Evolutionary conservation across 306 rosid genomes (phyloP).

Genomic region (Biancaea sappan): DNA sequence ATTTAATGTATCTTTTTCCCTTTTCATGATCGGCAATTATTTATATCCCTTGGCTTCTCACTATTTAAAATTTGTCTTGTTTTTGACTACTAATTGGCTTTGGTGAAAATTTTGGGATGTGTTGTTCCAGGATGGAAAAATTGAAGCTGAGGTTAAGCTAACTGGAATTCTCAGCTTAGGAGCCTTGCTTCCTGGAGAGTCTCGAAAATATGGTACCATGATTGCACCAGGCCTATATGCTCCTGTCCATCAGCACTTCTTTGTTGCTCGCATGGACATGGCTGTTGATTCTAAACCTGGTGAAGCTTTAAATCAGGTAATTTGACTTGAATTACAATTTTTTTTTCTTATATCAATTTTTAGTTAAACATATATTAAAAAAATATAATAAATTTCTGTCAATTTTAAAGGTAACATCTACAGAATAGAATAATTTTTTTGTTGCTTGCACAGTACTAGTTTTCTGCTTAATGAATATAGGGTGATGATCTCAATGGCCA

Average conservation of each 20-base stretch:
- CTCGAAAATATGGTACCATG: slow-evolving; percentile 78
- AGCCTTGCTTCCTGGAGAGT: slow-evolving; percentile 78
- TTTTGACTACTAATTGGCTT: slow-evolving; percentile 10
- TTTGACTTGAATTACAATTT: slow-evolving; percentile 2
- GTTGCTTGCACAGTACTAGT: too few species aligned
- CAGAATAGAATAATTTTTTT: not conserved
- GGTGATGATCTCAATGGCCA: too few species aligned
- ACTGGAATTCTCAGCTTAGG: slow-evolving; percentile 89
- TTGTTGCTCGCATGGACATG: slow-evolving; percentile 92
- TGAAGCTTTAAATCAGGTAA: slow-evolving; percentile 80
- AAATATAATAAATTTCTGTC: not conserved
- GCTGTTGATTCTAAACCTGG: slow-evolving; percentile 91
- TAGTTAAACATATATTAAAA: not conserved
- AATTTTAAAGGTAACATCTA: not conserved
- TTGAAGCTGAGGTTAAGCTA: slow-evolving; percentile 84
- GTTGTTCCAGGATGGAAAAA: slow-evolving; percentile 74
- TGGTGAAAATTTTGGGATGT: slow-evolving; percentile 24
- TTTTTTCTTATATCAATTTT: not conserved
- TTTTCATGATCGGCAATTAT: not conserved
- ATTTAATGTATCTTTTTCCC: slow-evolving; percentile 7
- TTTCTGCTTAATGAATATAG: too few species aligned
- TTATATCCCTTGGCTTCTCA: not conserved
- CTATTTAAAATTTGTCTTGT: not conserved
- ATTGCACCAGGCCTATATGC: slow-evolving; percentile 86
- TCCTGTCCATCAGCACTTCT: slow-evolving; percentile 85